These are phyloP conservation scores for Protomyces macrosporus DNA, from an alignment of 1,139 yeast genomes.

Conservation along the genomic window DNA sequence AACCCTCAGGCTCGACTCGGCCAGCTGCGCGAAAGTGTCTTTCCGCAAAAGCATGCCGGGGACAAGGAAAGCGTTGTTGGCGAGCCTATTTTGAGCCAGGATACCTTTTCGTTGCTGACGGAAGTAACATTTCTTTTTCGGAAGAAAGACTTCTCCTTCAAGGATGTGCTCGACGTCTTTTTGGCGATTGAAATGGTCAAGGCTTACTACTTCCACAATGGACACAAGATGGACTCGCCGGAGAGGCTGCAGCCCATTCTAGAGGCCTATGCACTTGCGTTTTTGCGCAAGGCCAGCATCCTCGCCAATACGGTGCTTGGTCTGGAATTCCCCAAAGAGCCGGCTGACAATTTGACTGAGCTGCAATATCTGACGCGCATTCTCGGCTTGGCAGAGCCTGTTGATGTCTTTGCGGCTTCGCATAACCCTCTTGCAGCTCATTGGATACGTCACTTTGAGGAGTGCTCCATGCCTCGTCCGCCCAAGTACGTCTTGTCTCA, in stretches of 20 bases:
- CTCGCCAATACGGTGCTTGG: constrained; percentile 57
- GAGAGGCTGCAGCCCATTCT: constrained; percentile 28
- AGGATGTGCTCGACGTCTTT: background rate
- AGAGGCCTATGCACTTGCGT: constrained; percentile 61
- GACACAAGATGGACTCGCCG: background rate
- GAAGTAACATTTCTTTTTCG: background rate
- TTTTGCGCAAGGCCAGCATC: constrained; percentile 61
- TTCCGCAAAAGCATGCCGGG: background rate
- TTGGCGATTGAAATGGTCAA: constrained; percentile 14
- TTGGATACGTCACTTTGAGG: background rate
- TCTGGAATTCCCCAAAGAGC: constrained; percentile 43
- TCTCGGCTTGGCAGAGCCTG: constrained; percentile 49
- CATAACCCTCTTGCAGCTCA: background rate
- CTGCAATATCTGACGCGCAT: constrained; percentile 54
- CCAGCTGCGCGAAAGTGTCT: background rate
- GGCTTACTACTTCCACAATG: background rate
- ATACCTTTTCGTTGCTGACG: background rate
- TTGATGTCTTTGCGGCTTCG: constrained; percentile 32
- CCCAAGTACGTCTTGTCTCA: background rate
- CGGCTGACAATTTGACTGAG: constrained; percentile 42
- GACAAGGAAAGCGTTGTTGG: background rate
- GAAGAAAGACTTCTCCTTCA: background rate
- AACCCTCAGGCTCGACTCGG: background rate
- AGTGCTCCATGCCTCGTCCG: background rate
- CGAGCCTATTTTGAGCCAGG: background rate